phyloP scores from a whole-genome alignment of 176 grass and related monocot genomes.

The Triticum timopheevii region DNA sequence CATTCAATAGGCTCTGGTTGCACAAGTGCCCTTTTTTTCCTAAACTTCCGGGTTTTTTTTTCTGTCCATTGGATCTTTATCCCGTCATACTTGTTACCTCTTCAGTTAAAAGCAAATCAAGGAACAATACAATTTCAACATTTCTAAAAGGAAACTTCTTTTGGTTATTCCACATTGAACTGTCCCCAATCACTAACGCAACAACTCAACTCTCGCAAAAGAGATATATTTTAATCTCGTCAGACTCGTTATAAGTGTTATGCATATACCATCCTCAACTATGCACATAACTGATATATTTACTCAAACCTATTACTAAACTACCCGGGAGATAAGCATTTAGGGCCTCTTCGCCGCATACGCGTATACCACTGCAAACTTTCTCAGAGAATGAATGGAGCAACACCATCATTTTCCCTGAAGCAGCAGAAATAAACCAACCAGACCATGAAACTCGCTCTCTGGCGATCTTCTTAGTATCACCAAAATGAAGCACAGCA shows the following conservation, averaged over 20 bases:
- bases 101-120: conserved; percentile 69
- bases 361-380: conserved; percentile 53
- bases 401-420: background rate
- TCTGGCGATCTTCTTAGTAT: conserved; percentile 90
- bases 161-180: conserved; percentile 45
- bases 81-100: conserved; percentile 11
- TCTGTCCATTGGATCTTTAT: no score
- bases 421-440: conserved; percentile 53
- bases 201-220: conserved; percentile 39
- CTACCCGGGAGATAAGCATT: no score
- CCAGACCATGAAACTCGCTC: conserved; percentile 60
- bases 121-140: conserved; percentile 57
- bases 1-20: no score
- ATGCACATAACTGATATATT: background rate
- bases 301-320: conserved; percentile 3
- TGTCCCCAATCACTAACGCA: conserved; percentile 65
- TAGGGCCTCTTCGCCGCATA: conserved; percentile 26
- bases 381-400: conserved; percentile 67
- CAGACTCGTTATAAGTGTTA: conserved; percentile 73
- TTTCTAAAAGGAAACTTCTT: conserved; percentile 55
- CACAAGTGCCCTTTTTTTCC: no score
- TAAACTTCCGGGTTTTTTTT: no score
- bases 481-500: conserved; percentile 77
- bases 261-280: background rate
- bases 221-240: conserved; percentile 63